Evolutionary conservation across 2,329 filamentous ascomycete genomes (phyloP).

Genomic region (Phaeosphaeria sp.): DNA sequence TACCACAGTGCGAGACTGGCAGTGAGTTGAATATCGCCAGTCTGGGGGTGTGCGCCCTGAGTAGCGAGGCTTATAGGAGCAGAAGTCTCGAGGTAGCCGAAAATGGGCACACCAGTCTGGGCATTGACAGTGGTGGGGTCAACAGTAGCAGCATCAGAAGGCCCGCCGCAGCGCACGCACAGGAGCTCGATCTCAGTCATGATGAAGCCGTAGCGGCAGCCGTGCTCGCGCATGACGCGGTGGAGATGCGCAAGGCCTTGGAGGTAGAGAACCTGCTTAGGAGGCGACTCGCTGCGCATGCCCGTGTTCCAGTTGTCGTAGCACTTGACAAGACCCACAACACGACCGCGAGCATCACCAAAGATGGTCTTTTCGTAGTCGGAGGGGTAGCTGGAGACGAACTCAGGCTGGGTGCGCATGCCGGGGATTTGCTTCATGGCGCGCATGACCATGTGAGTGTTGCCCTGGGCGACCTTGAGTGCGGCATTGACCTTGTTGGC

Average conservation of each 20-base stretch:
- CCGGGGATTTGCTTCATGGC: constrained; percentile 46
- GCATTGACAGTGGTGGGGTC: constrained; percentile 49
- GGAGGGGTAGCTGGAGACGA: constrained; percentile 68
- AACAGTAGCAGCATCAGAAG: constrained; percentile 35
- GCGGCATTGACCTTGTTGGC: constrained; percentile 87
- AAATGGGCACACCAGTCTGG: constrained; percentile 71
- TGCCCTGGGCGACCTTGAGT: constrained; percentile 75
- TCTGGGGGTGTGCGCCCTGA: constrained; percentile 39
- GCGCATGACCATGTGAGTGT: constrained; percentile 64
- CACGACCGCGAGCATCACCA: constrained; percentile 61
- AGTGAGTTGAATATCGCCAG: constrained; percentile 63
- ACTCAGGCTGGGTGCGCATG: constrained; percentile 66
- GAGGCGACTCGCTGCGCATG: constrained; percentile 85
- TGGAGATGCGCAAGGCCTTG: constrained; percentile 86
- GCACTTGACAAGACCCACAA: constrained; percentile 86
- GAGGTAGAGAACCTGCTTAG: constrained; percentile 88
- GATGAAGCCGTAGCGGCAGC: constrained; percentile 93
- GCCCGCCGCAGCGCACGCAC: constrained; percentile 78
- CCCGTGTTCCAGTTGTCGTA: constrained; percentile 96
- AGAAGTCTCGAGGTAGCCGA: constrained; percentile 84
- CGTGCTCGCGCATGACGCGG: constrained; percentile 90
- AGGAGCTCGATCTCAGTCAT: constrained; percentile 95
- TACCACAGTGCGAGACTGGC: constrained; percentile 80
- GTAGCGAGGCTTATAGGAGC: constrained; percentile 63
- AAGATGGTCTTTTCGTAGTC: constrained; percentile 58